A percentile compares a stretch with the other conserved stretches of the same genome.
phyloP scores from a whole-genome alignment of 2,329 filamentous ascomycete genomes.

The Colletotrichum sp. region DNA sequence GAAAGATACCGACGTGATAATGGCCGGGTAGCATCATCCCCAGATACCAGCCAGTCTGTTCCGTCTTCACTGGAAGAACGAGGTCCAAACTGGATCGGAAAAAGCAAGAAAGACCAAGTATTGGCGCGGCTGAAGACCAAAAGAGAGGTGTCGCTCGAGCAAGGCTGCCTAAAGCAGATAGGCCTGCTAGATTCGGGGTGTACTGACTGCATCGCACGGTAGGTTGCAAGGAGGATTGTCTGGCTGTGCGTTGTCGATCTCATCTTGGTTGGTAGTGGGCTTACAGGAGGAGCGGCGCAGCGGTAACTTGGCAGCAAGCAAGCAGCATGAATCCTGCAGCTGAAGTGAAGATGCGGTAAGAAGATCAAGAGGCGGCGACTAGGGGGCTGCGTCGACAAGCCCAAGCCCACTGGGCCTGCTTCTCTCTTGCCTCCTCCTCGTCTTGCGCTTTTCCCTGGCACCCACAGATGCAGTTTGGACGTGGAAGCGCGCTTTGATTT shows the following conservation, averaged over 20 bases:
- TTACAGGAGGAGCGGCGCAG: neutral
- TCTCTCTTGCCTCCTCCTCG: neutral
- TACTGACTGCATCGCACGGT: neutral
- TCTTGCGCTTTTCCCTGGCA: neutral
- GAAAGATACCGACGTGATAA: neutral
- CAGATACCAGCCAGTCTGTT: neutral
- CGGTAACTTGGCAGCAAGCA: conserved; percentile 2
- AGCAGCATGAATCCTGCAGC: conserved; percentile 15
- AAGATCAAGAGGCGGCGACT: conserved; percentile 13
- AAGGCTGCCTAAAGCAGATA: neutral
- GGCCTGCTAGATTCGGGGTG: neutral
- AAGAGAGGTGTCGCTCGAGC: neutral
- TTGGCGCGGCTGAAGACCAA: neutral
- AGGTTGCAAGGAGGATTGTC: neutral
- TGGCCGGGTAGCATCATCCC: neutral
- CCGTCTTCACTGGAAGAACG: neutral
- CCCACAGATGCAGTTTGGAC: neutral
- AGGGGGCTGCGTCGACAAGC: neutral
- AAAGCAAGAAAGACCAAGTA: neutral
- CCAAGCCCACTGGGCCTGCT: neutral
- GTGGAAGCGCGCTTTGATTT: neutral
- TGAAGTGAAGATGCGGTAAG: conserved; percentile 19
- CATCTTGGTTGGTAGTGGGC: conserved; percentile 7
- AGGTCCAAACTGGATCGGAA: neutral
- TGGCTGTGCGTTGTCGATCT: conserved; percentile 15